phyloP scores from a whole-genome alignment of 2,329 filamentous ascomycete species.

The Sclerotinia subarctica region DNA sequence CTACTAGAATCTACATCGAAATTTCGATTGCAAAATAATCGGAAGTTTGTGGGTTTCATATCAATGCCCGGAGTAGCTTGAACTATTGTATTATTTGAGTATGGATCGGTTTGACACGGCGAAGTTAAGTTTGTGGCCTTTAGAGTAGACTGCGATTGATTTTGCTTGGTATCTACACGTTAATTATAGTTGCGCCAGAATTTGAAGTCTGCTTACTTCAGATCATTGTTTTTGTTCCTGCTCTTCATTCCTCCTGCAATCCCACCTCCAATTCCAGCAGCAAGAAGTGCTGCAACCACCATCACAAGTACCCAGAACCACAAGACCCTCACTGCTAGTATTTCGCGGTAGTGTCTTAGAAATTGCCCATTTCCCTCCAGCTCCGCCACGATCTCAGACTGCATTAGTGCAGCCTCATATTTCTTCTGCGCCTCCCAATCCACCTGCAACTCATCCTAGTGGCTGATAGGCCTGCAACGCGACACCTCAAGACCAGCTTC shows the following conservation, averaged over 20 bases:
- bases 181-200: neutral
- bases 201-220: neutral
- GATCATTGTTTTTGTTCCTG: neutral
- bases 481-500: slow-evolving; percentile 11
- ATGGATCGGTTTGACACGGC: neutral
- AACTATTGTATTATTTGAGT: neutral
- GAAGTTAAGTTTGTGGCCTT: neutral
- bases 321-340: slow-evolving; percentile 2
- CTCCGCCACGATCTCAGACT: slow-evolving; percentile 5
- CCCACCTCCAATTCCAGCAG: neutral
- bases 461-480: neutral
- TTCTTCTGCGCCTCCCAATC: neutral
- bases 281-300: neutral
- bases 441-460: slow-evolving; percentile 1
- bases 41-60: neutral
- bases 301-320: neutral
- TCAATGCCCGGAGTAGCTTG: neutral
- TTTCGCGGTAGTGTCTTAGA: neutral
- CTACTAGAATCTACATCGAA: neutral
- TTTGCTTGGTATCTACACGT: neutral
- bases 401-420: neutral
- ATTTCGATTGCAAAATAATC: slow-evolving; percentile 3
- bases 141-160: neutral
- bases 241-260: neutral
- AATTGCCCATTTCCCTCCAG: neutral